Evolutionary conservation across 164 flowering plant genomes (phyloP).

Genomic region (Annona cherimola): DNA sequence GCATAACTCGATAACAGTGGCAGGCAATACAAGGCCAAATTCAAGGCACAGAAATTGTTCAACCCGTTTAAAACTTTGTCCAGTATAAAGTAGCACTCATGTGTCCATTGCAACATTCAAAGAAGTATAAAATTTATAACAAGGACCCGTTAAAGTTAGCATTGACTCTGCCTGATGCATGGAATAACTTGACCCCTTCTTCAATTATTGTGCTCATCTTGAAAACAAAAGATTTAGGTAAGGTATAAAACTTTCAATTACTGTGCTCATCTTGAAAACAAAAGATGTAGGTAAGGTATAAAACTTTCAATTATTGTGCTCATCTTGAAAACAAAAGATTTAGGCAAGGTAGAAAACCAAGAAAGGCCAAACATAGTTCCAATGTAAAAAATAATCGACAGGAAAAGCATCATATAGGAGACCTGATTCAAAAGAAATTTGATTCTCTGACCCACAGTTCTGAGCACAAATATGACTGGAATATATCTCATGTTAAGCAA

Average conservation of each 20-base stretch:
- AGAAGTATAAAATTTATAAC: no score
- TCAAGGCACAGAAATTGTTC: no score
- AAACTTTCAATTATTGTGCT: no score
- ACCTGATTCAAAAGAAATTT: no score
- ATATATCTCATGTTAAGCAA: neutral
- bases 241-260: no score
- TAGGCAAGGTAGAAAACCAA: neutral
- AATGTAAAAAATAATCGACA: neutral
- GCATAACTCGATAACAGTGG: conserved; percentile 5
- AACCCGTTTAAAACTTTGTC: neutral
- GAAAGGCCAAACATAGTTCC: neutral
- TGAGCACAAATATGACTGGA: neutral
- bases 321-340: neutral
- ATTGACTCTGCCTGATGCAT: neutral
- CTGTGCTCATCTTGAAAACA: neutral
- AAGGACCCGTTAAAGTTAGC: neutral
- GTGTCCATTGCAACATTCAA: no score
- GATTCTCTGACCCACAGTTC: neutral
- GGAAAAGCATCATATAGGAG: neutral
- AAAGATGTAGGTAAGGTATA: no score
- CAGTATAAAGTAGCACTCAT: neutral
- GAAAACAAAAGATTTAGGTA: neutral
- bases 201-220: no score
- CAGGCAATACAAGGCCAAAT: neutral
- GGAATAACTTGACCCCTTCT: neutral